A percentile compares a stretch with the other conserved stretches of the same genome.
These are phyloP conservation scores for Musa acuminata DNA, from an alignment of 176 grass and related monocot species.

Conservation along the genomic window DNA sequence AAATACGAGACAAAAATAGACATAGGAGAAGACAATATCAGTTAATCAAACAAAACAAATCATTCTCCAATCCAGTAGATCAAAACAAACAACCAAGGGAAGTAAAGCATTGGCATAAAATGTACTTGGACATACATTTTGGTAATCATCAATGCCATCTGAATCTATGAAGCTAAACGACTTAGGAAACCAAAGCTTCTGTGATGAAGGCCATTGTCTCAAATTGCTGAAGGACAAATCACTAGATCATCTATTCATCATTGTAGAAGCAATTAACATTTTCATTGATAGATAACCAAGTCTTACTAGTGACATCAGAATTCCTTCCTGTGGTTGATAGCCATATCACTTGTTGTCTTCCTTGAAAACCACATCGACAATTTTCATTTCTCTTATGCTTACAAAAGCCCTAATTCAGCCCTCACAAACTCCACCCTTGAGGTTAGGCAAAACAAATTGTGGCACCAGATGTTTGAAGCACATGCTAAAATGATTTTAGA, in stretches of 20 bases:
- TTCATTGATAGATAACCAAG: background rate
- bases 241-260: background rate
- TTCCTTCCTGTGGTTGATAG: background rate
- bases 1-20: background rate
- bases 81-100: background rate
- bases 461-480: background rate
- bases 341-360: background rate
- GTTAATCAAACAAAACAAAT: background rate
- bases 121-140: background rate
- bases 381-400: background rate
- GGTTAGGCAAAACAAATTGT: background rate
- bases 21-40: background rate
- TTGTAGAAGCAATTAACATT: background rate
- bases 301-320: background rate
- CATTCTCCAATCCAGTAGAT: background rate
- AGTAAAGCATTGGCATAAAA: background rate
- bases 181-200: too few species aligned
- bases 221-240: background rate
- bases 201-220: too few species aligned
- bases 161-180: too few species aligned
- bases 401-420: background rate
- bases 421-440: background rate
- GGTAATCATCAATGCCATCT: too few species aligned
- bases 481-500: background rate
- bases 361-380: background rate